Base-by-base conservation (phyloP, 441 rosid species). In the Erodium texanum region DNA sequence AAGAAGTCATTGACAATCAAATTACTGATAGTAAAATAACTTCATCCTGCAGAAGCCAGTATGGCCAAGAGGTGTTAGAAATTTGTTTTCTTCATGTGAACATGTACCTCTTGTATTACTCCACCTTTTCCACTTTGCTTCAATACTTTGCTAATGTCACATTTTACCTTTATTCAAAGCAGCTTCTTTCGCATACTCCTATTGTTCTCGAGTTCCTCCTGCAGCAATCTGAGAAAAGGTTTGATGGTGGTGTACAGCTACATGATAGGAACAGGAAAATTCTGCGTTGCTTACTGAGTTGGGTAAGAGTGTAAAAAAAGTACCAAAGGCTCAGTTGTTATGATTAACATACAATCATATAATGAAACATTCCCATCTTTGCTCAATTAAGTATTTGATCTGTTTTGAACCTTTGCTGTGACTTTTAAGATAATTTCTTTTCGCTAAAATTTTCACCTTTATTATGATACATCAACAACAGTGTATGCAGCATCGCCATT, bases 261-360 rank as follows among this genome's bases (percentile, higher is more conserved):
- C 89, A 79, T 68, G 93, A 90, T 61, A 86, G 80, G 77, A 84
- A 77, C 74, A 85, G 88, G 75, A 93, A 90, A 77, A 82, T 93
- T 77, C 84, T 93, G 66, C 97, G 97, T 23, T 93, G 98, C 82
- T 83, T 93, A 71, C 76, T 93, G 66, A 93, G 98, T 77, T 93
- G 98, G 98, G 98, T 93, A 90, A 80, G 93, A 71, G 66, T 34
- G 69, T 75, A 54, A 66, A 29, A 75, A 12, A 41, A 43, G 66
- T 66, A 14, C 65, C 10, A 3, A 29, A 69, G 59, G 71, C 62
- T 36, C 52, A 19, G 48, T 45, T 0, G 3, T 23, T 50, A 20
- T 48, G 16, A 14, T 63, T 29, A 20, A 9, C 10, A 59, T 27
- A 43, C 20, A 38, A 65, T 18, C 58, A 52, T 20, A 58, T 19